Conservation (phyloP, 2,329 filamentous ascomycete genomes). For the Trichothecium sympodiale region DNA sequence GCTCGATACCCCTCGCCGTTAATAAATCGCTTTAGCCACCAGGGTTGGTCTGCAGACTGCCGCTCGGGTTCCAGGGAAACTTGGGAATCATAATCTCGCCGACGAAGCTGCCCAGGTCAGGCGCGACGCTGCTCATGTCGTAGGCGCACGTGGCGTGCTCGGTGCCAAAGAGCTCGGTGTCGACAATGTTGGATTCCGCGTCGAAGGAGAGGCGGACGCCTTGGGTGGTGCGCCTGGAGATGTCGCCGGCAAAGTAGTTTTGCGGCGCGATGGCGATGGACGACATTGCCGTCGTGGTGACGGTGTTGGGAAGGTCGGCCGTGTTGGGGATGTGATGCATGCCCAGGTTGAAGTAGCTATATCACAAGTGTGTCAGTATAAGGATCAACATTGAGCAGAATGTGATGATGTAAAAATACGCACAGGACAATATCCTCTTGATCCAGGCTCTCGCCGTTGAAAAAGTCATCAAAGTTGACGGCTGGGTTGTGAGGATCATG, state of each 20-base stretch:
- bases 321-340: slow-evolving; percentile 30
- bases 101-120: too few species aligned
- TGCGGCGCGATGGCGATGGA: slow-evolving; percentile 25
- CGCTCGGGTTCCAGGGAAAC: background rate
- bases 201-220: background rate
- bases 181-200: too few species aligned
- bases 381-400: background rate
- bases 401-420: background rate
- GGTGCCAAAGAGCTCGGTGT: slow-evolving; percentile 17
- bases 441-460: slow-evolving; percentile 24
- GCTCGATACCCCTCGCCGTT: too few species aligned
- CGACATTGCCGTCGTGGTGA: slow-evolving; percentile 29
- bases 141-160: slow-evolving; percentile 15
- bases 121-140: too few species aligned
- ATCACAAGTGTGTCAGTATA: background rate
- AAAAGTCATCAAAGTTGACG: slow-evolving; percentile 34
- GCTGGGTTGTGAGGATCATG: slow-evolving; percentile 27
- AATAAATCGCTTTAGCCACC: background rate
- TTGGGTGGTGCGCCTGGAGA: background rate
- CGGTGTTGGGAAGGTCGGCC: slow-evolving; percentile 34
- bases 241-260: slow-evolving; percentile 26
- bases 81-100: background rate
- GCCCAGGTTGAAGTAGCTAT: slow-evolving; percentile 32
- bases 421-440: slow-evolving; percentile 26
- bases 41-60: background rate